phyloP scores from a whole-genome alignment of 2,329 filamentous ascomycete species.

The Ambrosiella cleistominuta region DNA sequence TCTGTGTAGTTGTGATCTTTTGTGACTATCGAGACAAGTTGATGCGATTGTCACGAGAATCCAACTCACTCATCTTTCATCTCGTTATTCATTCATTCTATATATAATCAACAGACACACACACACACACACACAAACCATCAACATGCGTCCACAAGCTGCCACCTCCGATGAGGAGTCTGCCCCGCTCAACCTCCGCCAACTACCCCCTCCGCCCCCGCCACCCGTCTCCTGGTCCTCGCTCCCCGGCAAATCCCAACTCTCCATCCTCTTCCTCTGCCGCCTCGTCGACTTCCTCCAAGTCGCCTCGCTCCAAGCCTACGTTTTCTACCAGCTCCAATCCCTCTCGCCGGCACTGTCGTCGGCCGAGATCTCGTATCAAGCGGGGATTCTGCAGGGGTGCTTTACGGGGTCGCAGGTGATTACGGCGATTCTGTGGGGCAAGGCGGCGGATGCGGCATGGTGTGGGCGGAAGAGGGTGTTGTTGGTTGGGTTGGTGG shows the following conservation, averaged over 20 bases:
- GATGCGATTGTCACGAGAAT: too few species aligned
- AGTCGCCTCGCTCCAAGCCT: slow-evolving; percentile 49
- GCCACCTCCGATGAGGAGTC: slow-evolving; percentile 1
- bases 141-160: neutral
- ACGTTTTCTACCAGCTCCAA: slow-evolving; percentile 60
- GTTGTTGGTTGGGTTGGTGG: slow-evolving; percentile 50
- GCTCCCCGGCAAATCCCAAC: slow-evolving; percentile 52
- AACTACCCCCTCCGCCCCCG: neutral
- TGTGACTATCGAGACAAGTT: too few species aligned
- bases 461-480: slow-evolving; percentile 50
- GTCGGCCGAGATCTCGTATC: slow-evolving; percentile 40
- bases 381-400: slow-evolving; percentile 53
- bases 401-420: slow-evolving; percentile 60
- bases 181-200: neutral
- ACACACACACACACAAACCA: neutral
- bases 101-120: too few species aligned
- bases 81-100: too few species aligned
- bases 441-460: slow-evolving; percentile 42
- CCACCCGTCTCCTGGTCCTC: slow-evolving; percentile 46
- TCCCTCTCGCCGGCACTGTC: slow-evolving; percentile 40
- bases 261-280: slow-evolving; percentile 50
- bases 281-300: slow-evolving; percentile 59
- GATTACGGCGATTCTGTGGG: slow-evolving; percentile 57
- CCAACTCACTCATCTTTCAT: too few species aligned
- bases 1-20: too few species aligned